phyloP scores from a whole-genome alignment of 129 eudicot species.

The Smallanthus sonchifolius region DNA sequence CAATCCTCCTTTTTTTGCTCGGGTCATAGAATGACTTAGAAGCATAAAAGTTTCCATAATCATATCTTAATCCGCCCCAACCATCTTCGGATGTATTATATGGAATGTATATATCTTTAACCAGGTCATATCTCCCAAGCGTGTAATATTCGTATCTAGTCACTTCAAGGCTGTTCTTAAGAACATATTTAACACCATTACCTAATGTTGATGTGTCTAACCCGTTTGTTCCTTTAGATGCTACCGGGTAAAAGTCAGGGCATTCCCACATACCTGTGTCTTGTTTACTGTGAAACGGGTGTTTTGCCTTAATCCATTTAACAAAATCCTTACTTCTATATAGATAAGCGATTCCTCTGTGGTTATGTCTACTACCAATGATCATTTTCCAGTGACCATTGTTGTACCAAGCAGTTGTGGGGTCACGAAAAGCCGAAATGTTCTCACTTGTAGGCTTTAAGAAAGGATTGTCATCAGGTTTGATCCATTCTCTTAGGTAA shows the following conservation, averaged over 20 bases:
- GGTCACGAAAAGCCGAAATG: constrained; percentile 57
- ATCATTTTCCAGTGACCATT: constrained; percentile 64
- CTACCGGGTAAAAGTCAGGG: constrained; percentile 71
- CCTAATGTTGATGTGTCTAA: constrained; percentile 56
- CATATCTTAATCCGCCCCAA: constrained; percentile 57
- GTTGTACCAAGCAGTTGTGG: constrained; percentile 72
- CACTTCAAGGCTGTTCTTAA: constrained; percentile 58
- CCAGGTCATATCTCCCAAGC: constrained; percentile 40
- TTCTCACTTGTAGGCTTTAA: constrained; percentile 40
- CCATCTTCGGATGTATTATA: constrained; percentile 47
- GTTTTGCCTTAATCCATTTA: constrained; percentile 51
- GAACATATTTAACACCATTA: constrained; percentile 48
- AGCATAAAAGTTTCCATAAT: constrained; percentile 75
- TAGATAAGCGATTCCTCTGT: constrained; percentile 50
- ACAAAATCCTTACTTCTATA: constrained; percentile 52
- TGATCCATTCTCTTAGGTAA: constrained; percentile 52
- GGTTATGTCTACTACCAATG: constrained; percentile 38
- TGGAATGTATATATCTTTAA: constrained; percentile 48
- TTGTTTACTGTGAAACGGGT: constrained; percentile 37
- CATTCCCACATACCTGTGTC: constrained; percentile 77
- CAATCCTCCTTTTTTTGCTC: constrained; percentile 45
- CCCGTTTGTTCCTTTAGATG: constrained; percentile 30
- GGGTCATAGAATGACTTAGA: constrained; percentile 76
- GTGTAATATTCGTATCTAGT: constrained; percentile 67
- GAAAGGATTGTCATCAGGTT: constrained; percentile 66